These are phyloP conservation scores for Mycosarcoma maydis DNA, from an alignment of 1,284 basidiomycete species.

Conservation along the genomic window DNA sequence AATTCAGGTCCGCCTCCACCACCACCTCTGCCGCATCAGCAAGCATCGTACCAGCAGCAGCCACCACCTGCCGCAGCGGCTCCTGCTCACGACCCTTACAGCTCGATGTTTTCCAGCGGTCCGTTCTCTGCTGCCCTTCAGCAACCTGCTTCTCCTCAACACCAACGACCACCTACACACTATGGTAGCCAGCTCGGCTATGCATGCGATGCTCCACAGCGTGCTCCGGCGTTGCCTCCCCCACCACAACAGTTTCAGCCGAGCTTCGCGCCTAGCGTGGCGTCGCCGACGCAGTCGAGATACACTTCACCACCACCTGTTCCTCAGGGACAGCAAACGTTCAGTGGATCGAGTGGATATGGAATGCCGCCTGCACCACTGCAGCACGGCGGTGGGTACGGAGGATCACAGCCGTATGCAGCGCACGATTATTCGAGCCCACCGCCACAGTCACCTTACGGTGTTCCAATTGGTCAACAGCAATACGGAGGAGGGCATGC, in stretches of 20 bases:
- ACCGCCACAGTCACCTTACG: constrained; percentile 13
- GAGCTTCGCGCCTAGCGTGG: constrained; percentile 5
- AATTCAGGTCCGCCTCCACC: constrained; percentile 5
- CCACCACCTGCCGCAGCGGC: not conserved
- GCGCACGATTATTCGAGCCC: constrained; percentile 12
- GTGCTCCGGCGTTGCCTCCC: constrained; percentile 19
- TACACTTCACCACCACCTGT: constrained; percentile 22
- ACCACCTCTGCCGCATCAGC: constrained; percentile 10
- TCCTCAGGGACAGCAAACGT: not conserved
- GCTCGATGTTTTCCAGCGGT: constrained; percentile 36
- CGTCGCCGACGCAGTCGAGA: constrained; percentile 14
- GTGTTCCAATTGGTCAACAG: not conserved
- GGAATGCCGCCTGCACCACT: constrained; percentile 10
- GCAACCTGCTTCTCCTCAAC: constrained; percentile 4
- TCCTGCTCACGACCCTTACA: constrained; percentile 24
- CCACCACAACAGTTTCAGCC: constrained; percentile 36
- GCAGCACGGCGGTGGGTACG: constrained; percentile 17
- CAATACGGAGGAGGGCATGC: constrained; percentile 15
- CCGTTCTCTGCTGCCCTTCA: constrained; percentile 32
- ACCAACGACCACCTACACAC: constrained; percentile 5
- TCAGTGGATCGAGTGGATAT: constrained; percentile 5
- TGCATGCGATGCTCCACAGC: constrained; percentile 9
- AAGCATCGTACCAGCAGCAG: constrained; percentile 12
- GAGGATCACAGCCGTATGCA: constrained; percentile 4
- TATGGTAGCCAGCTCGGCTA: constrained; percentile 6